Evolutionary conservation across 2,329 filamentous ascomycete genomes (phyloP), one percentile per base, ranked within the genome.

Genomic region (Aaosphaeria arxii): DNA sequence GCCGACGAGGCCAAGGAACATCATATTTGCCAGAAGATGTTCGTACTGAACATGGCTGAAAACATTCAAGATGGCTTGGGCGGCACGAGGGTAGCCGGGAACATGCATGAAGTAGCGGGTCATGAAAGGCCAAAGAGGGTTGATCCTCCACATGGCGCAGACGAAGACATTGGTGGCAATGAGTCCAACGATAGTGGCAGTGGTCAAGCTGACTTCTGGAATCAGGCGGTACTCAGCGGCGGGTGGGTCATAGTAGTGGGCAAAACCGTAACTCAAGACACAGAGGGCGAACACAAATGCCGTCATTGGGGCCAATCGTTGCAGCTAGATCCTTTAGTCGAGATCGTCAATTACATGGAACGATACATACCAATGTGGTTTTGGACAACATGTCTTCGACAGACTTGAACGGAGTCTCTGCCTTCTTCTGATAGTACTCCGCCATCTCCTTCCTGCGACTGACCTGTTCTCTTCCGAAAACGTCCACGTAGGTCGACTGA

Each of bases 1-100:
- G 28, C 87, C 89, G 13, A 90, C 75, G 59, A 88, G 73, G 74
- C 78, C 85, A 4, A 92, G 73, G 38, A 80, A 73, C 6, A 78
- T 57, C 80, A 88, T 84, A 70, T 92, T 92, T 39, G 76, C 63
- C 28, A 76, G 17, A 3, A 70, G 47, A 48, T 94, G 89, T 42
- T 68, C 60, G 13, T 84, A 55, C 3, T 69, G 71, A 46, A 87
- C 81, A 71, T 94, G 89, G 17, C 84, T 87, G 72, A 91, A 88
- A 43, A 82, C 73, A 55, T 82, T 82, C 32, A 82, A 81, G 30
- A 92, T 60, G 52, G 88, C 67, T 53, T 80, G 79, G 17, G 82
- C 49, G 4, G 86, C 78, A 52, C 78, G 78, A 6, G 88, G 86
- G 44, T 83, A 83, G 5, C 82, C 66, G 7, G 65, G 66, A 6